Conservation (phyloP, 805 yeast genomes). For the Danielozyma ontarioensis region DNA sequence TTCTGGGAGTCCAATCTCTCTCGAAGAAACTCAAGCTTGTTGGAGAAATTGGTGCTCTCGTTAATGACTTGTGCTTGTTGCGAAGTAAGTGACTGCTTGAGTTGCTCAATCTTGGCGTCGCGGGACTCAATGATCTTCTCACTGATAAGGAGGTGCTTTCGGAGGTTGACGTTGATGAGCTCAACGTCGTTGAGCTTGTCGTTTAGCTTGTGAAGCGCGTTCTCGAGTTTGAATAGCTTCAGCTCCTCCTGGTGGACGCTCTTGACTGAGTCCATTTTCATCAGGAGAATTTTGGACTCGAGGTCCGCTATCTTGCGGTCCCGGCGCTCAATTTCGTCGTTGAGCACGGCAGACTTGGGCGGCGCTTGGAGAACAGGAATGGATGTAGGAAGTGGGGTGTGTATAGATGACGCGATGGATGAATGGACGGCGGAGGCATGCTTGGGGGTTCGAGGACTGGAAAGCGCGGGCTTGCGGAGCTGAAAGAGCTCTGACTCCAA, state of each 20-base stretch:
- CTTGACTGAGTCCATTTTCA: conserved; percentile 26
- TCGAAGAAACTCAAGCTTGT: conserved; percentile 22
- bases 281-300: conserved; percentile 22
- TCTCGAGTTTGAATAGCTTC: conserved; percentile 50
- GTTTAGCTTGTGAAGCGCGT: conserved; percentile 51
- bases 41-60: conserved; percentile 48
- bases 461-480: background rate
- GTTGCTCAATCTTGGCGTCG: conserved; percentile 48
- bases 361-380: too few relatives aligned
- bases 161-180: conserved; percentile 51
- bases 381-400: too few relatives aligned
- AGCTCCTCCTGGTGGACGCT: conserved; percentile 39
- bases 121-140: conserved; percentile 55
- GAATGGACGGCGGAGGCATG: too few relatives aligned
- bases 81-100: conserved; percentile 46
- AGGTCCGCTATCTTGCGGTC: conserved; percentile 26
- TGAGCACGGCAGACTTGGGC: background rate
- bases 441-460: background rate
- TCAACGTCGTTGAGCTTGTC: conserved; percentile 59
- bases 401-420: too few relatives aligned
- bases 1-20: background rate
- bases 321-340: conserved; percentile 20
- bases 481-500: conserved; percentile 37
- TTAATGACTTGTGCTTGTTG: conserved; percentile 44
- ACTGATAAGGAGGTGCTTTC: conserved; percentile 50